Percentiles rank a stretch among this genome's conserved stretches.
Evolutionary conservation across 2,329 filamentous ascomycete species (phyloP).

Genomic region (Phaeosphaeria sp.): DNA sequence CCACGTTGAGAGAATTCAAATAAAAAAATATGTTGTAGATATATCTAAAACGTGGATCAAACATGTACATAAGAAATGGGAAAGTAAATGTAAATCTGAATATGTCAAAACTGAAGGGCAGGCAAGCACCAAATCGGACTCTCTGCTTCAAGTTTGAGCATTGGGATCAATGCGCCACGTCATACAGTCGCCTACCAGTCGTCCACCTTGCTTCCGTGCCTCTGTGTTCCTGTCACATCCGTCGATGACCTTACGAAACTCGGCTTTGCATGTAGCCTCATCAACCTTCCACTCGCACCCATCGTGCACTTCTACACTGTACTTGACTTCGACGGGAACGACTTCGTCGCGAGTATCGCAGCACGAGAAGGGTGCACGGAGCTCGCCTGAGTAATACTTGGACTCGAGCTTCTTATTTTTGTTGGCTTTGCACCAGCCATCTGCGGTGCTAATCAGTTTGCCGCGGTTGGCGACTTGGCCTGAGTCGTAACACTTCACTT

Average conservation of each 20-base stretch:
- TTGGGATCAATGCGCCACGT: conserved; percentile 11
- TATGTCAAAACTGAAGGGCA: not conserved
- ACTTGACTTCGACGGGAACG: conserved; percentile 1
- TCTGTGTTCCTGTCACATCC: conserved; percentile 4
- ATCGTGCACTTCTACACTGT: not conserved
- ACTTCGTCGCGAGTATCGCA: conserved; percentile 1
- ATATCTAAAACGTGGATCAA: not conserved
- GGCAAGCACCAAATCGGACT: not conserved
- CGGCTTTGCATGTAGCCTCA: conserved; percentile 2
- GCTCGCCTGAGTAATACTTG: conserved; percentile 2
- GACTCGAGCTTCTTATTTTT: not conserved
- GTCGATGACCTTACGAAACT: conserved; percentile 12
- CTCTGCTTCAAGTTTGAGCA: not conserved
- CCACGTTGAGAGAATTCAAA: too few species aligned
- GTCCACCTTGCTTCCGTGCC: conserved; percentile 8
- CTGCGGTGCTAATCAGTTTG: not conserved
- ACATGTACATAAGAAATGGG: not conserved
- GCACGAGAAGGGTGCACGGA: not conserved
- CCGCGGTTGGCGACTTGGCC: conserved; percentile 1
- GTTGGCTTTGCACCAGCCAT: not conserved
- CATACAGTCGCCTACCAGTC: conserved; percentile 6
- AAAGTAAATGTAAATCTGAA: not conserved
- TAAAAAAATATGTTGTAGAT: too few species aligned
- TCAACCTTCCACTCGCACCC: conserved; percentile 10
- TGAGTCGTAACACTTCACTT: conserved; percentile 8